phyloP scores from a whole-genome alignment of 2,329 filamentous ascomycete species.

The Penicillium brasilianum region DNA sequence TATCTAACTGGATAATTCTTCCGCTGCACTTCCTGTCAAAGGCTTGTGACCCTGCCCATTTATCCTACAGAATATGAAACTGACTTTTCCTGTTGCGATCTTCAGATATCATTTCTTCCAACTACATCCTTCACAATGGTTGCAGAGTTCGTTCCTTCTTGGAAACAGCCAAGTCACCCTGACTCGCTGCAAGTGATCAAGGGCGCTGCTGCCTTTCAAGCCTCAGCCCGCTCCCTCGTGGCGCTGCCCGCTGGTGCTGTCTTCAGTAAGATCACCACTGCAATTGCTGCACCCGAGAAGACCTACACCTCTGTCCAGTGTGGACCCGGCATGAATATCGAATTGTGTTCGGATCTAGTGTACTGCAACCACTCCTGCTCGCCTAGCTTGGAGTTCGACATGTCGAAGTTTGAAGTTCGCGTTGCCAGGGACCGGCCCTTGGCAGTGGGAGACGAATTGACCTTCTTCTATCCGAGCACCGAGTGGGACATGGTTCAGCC shows the following conservation, averaged over 20 bases:
- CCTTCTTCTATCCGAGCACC: constrained; percentile 51
- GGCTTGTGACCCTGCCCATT: no score
- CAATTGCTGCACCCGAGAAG: constrained; percentile 13
- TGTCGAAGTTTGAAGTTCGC: constrained; percentile 37
- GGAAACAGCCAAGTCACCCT: neutral
- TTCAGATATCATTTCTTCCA: neutral
- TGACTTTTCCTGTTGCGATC: neutral
- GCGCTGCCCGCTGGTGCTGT: neutral
- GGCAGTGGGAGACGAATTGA: constrained; percentile 43
- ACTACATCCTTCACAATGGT: no score
- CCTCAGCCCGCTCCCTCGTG: neutral
- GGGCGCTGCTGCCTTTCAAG: neutral
- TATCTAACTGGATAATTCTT: no score
- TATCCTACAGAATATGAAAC: no score
- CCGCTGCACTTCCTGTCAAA: no score
- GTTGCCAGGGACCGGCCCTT: constrained; percentile 39
- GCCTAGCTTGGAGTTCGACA: constrained; percentile 57
- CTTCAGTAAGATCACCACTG: neutral
- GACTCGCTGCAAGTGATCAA: neutral
- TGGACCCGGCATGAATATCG: constrained; percentile 52
- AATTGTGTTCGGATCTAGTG: constrained; percentile 57
- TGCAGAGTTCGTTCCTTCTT: neutral
- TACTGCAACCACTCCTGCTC: constrained; percentile 59
- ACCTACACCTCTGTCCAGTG: constrained; percentile 51
- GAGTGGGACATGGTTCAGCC: constrained; percentile 49